Percentiles rank a stretch among this genome's conserved stretches.
Evolutionary conservation across 2,329 filamentous ascomycete species (phyloP).

Genomic region (Trichoderma polysporum): DNA sequence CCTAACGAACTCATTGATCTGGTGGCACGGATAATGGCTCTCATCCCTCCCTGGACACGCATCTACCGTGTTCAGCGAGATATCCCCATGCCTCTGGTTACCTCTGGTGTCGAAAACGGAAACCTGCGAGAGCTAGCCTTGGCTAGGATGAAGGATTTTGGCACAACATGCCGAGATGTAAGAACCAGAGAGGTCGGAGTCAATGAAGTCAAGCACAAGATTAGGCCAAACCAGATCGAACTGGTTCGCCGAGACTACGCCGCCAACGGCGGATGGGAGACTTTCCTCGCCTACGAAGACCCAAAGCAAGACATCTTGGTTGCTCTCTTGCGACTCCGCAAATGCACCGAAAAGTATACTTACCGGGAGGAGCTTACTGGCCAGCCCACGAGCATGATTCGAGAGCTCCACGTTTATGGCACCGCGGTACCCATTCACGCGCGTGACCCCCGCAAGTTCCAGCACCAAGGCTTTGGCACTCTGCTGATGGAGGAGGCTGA

Average conservation of each 20-base stretch:
- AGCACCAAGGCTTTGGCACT: constrained; percentile 96
- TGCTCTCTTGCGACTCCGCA: constrained; percentile 80
- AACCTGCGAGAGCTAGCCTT: constrained; percentile 91
- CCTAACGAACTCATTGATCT: constrained; percentile 95
- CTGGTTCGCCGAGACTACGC: constrained; percentile 90
- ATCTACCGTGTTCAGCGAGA: constrained; percentile 98
- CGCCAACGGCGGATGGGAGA: constrained; percentile 97
- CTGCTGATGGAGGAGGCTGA: constrained; percentile 97
- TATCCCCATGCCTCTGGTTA: constrained; percentile 99
- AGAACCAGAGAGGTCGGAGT: constrained; percentile 95
- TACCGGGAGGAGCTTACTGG: constrained; percentile 83
- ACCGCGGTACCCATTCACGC: constrained; percentile 97
- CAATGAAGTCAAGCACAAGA: constrained; percentile 99
- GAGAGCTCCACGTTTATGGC: constrained; percentile 95
- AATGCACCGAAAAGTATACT: constrained; percentile 88
- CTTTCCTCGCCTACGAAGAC: constrained; percentile 96
- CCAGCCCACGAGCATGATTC: constrained; percentile 87
- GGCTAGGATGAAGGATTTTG: constrained; percentile 99
- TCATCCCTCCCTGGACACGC: constrained; percentile 95
- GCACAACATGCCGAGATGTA: constrained; percentile 93
- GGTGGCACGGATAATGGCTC: constrained; percentile 89
- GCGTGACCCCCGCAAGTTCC: constrained; percentile 92
- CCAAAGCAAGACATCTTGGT: constrained; percentile 98
- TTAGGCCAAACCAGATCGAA: constrained; percentile 92
- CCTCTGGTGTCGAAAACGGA: constrained; percentile 95